These are phyloP conservation scores for Ascochyta clinopodiicola DNA, from an alignment of 2,329 filamentous ascomycete genomes.

Conservation along the genomic window DNA sequence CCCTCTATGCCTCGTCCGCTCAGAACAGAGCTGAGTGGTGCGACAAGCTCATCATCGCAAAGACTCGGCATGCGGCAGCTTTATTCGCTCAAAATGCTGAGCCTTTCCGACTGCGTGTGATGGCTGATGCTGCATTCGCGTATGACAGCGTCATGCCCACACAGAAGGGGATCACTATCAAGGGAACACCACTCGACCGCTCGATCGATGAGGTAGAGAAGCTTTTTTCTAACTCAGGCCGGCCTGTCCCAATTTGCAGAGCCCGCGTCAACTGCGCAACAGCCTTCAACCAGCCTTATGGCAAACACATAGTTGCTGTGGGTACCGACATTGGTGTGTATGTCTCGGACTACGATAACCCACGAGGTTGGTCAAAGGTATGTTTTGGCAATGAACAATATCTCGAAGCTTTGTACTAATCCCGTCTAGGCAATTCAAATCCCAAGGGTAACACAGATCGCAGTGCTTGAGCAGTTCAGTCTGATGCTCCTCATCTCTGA, in stretches of 20 bases:
- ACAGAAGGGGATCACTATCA: constrained; percentile 75
- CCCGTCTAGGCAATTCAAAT: constrained; percentile 72
- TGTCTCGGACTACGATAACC: constrained; percentile 85
- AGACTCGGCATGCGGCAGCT: constrained; percentile 89
- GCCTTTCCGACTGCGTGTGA: constrained; percentile 88
- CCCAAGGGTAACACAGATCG: constrained; percentile 84
- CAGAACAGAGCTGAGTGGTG: constrained; percentile 87
- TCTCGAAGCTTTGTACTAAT: constrained; percentile 33
- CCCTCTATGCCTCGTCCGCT: constrained; percentile 80
- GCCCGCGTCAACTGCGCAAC: constrained; percentile 92
- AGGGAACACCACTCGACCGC: constrained; percentile 88
- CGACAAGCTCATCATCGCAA: constrained; percentile 90
- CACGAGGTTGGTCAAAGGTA: constrained; percentile 89
- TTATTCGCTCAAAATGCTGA: constrained; percentile 92
- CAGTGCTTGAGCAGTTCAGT: constrained; percentile 94
- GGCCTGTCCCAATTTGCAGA: constrained; percentile 79
- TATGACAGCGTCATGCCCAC: constrained; percentile 68
- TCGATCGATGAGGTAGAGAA: constrained; percentile 89
- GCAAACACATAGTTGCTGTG: constrained; percentile 87
- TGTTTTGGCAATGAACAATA: constrained; percentile 43
- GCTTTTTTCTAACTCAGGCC: constrained; percentile 68
- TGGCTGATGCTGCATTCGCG: constrained; percentile 90
- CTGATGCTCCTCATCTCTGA: constrained; percentile 91
- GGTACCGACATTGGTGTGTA: constrained; percentile 95
- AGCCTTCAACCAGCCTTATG: constrained; percentile 80